phyloP scores from a whole-genome alignment of 768 basidiomycete genomes.

The Gelatoporia subvermispora region DNA sequence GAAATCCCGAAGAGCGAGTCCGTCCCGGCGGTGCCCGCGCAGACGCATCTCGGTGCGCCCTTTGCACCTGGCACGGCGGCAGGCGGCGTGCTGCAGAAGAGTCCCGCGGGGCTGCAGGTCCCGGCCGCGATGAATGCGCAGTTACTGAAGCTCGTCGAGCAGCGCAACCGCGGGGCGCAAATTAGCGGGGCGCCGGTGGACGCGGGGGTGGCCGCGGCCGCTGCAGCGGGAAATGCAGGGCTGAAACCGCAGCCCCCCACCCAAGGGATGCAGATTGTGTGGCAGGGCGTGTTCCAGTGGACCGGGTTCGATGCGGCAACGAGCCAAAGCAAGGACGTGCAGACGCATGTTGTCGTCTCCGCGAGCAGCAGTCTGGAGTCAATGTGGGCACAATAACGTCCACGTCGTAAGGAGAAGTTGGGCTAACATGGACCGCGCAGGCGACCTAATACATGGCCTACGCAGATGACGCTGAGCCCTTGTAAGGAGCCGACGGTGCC shows the following conservation, averaged over 20 bases:
- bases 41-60: not conserved
- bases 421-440: slow-evolving; percentile 26
- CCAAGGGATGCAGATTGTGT: slow-evolving; percentile 20
- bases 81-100: not conserved
- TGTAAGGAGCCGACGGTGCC: slow-evolving; percentile 39
- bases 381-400: slow-evolving; percentile 38
- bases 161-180: slow-evolving; percentile 31
- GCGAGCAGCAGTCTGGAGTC: slow-evolving; percentile 17
- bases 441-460: slow-evolving; percentile 51
- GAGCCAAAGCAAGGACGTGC: slow-evolving; percentile 39
- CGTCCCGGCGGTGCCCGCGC: not conserved
- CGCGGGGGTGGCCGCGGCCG: slow-evolving; percentile 2
- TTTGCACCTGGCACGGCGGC: not conserved
- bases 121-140: slow-evolving; percentile 28
- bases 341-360: slow-evolving; percentile 33
- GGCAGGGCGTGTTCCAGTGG: slow-evolving; percentile 49
- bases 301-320: slow-evolving; percentile 30
- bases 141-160: slow-evolving; percentile 47
- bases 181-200: not conserved
- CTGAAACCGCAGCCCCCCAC: slow-evolving; percentile 1
- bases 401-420: not conserved
- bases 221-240: slow-evolving; percentile 5
- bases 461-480: slow-evolving; percentile 34
- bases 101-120: not conserved
- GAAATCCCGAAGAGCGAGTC: not conserved